Percentiles rank a stretch among this genome's conserved stretches.
Evolutionary conservation across 129 eudicot species (phyloP).

Genomic region (Flaveria ramosissima): DNA sequence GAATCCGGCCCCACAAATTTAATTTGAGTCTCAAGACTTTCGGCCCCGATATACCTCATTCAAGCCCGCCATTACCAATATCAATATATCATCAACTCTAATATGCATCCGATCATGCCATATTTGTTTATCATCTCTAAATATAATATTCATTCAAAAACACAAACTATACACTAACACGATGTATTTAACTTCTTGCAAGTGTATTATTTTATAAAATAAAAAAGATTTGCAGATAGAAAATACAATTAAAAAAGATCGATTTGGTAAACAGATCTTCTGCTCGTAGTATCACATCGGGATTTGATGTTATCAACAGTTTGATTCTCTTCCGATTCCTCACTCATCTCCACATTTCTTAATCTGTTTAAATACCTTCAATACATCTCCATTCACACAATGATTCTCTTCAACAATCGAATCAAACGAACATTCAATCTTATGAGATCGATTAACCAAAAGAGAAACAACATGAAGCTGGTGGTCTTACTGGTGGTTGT

Average conservation of each 20-base stretch:
- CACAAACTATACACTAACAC: neutral
- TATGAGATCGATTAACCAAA: conserved; percentile 2
- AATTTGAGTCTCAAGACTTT: too few relatives aligned
- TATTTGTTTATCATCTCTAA: neutral
- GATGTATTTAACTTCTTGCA: neutral
- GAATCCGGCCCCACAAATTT: too few relatives aligned
- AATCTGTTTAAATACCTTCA: conserved; percentile 14
- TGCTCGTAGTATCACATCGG: conserved; percentile 38
- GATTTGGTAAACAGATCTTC: conserved; percentile 42
- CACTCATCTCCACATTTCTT: neutral
- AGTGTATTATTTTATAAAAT: conserved; percentile 2
- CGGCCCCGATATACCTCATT: too few relatives aligned
- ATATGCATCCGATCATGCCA: too few relatives aligned
- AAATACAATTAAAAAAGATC: neutral
- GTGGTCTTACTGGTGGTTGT: conserved; percentile 36
- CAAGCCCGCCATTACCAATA: too few relatives aligned
- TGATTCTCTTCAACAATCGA: neutral
- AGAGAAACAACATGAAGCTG: conserved; percentile 24
- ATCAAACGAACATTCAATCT: neutral
- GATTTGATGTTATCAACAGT: conserved; percentile 36
- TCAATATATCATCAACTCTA: too few relatives aligned
- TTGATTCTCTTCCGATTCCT: conserved; percentile 32
- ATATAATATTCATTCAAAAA: too few relatives aligned
- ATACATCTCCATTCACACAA: conserved; percentile 5
- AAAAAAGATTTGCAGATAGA: conserved; percentile 19